These are phyloP conservation scores for Hemerocallis citrina DNA, from an alignment of 106 monocot genomes.

Conservation along the genomic window DNA sequence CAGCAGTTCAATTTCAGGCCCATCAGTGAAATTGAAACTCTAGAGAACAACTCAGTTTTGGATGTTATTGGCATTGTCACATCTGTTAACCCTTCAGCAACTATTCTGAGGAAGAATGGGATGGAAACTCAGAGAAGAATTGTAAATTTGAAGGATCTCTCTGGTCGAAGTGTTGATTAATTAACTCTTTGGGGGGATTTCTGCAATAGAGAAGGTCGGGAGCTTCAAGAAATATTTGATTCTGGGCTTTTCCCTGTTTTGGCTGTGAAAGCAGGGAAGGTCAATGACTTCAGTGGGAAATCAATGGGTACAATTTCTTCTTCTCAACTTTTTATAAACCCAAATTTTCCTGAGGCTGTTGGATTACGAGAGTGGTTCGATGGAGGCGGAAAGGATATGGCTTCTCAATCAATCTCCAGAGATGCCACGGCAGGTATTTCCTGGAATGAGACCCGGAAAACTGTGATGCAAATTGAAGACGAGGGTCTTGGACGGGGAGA, in stretches of 20 bases:
- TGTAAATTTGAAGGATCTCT: conserved; percentile 67
- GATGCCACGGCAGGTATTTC: conserved; percentile 25
- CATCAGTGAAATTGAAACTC: conserved; percentile 61
- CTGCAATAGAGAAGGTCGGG: conserved; percentile 60
- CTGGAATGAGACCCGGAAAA: conserved; percentile 49
- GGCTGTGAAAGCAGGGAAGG: conserved; percentile 70
- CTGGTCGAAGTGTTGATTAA: conserved; percentile 75
- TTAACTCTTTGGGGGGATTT: conserved; percentile 80
- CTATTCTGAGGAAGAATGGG: conserved; percentile 92
- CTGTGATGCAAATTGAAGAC: conserved; percentile 58
- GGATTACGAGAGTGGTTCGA: conserved; percentile 56
- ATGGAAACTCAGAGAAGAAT: conserved; percentile 89
- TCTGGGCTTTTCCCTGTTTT: conserved; percentile 48
- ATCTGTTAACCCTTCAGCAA: conserved; percentile 54
- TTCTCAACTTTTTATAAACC: conserved; percentile 61
- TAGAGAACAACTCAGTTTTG: conserved; percentile 76
- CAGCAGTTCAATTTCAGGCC: conserved; percentile 78
- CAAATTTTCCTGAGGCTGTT: conserved; percentile 49
- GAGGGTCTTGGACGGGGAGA: conserved; percentile 72
- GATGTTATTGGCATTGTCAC: conserved; percentile 76
- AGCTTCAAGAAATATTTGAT: conserved; percentile 45
- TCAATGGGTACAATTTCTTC: conserved; percentile 65
- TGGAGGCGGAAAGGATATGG: conserved; percentile 35
- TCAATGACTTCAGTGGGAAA: conserved; percentile 76
- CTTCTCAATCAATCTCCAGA: conserved; percentile 51